Evolutionary conservation across 148 eudicot species (phyloP).

Genomic region (Euryodendron excelsum): DNA sequence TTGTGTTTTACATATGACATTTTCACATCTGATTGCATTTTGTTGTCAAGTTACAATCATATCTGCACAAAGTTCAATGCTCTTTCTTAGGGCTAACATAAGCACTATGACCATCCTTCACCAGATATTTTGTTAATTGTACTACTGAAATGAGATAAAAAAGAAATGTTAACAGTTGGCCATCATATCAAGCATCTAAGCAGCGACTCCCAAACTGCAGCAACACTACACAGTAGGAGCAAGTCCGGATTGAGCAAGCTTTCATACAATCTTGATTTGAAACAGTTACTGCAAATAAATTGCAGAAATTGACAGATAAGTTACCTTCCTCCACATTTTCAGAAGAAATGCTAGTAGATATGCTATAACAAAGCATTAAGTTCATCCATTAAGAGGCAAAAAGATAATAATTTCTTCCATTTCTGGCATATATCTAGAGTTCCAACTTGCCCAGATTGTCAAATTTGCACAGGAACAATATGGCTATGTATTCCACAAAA

Average conservation of each 20-base stretch:
- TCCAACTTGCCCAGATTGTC: too few species aligned
- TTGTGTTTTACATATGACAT: too few species aligned
- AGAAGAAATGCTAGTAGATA: too few species aligned
- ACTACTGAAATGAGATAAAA: background rate
- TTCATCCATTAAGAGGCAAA: too few species aligned
- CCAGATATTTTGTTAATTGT: background rate
- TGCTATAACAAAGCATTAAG: too few species aligned
- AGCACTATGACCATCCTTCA: background rate
- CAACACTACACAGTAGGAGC: background rate
- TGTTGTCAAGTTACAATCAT: background rate
- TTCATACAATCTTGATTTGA: background rate
- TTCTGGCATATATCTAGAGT: too few species aligned
- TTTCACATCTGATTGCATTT: background rate
- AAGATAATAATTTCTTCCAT: too few species aligned
- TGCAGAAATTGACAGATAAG: background rate
- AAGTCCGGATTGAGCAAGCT: background rate
- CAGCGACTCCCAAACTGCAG: background rate
- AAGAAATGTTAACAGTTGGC: background rate
- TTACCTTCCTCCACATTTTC: background rate
- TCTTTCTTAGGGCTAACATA: background rate
- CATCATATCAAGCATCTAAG: background rate
- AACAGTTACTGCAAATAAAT: background rate
- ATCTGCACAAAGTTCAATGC: background rate
- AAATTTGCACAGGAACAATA: too few species aligned
- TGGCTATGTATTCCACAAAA: too few species aligned